phyloP scores from a whole-genome alignment of 306 rosid genomes.

The Vigna radiata region DNA sequence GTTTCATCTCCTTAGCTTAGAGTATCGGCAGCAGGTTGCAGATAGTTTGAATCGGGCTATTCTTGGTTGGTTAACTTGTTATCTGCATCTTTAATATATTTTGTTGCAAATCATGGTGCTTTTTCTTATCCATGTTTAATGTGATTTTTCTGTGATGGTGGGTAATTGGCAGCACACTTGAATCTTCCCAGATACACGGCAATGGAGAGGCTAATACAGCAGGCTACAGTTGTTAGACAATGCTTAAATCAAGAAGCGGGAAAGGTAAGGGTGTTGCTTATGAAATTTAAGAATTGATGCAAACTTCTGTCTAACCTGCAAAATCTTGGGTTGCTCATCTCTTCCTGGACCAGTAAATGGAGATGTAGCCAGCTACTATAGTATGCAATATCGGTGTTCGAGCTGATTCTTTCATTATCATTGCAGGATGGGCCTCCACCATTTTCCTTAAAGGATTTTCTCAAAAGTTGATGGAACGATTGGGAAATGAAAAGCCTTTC shows the following conservation, averaged over 20 bases:
- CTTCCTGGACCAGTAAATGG: conserved; percentile 11
- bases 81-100: conserved; percentile 14
- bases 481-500: conserved; percentile 44
- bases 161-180: conserved; percentile 66
- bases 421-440: conserved; percentile 72
- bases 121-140: conserved; percentile 9
- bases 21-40: conserved; percentile 76
- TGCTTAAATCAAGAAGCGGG: conserved; percentile 68
- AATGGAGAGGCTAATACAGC: conserved; percentile 90
- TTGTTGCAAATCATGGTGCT: conserved; percentile 16
- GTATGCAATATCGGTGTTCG: conserved; percentile 4
- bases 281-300: conserved; percentile 6
- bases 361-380: neutral
- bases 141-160: conserved; percentile 18
- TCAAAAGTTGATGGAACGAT: conserved; percentile 59
- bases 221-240: conserved; percentile 78
- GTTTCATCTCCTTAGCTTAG: conserved; percentile 86
- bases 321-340: conserved; percentile 19
- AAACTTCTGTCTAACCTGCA: conserved; percentile 25
- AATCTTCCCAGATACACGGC: conserved; percentile 77
- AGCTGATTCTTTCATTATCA: conserved; percentile 44
- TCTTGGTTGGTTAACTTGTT: conserved; percentile 71
- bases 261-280: conserved; percentile 60
- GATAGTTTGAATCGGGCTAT: conserved; percentile 79
- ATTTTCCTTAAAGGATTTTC: conserved; percentile 77